Evolutionary conservation across 2,329 filamentous ascomycete genomes (phyloP), one percentile per base, ranked within the genome.

Genomic region (Arachnopeziza araneosa): DNA sequence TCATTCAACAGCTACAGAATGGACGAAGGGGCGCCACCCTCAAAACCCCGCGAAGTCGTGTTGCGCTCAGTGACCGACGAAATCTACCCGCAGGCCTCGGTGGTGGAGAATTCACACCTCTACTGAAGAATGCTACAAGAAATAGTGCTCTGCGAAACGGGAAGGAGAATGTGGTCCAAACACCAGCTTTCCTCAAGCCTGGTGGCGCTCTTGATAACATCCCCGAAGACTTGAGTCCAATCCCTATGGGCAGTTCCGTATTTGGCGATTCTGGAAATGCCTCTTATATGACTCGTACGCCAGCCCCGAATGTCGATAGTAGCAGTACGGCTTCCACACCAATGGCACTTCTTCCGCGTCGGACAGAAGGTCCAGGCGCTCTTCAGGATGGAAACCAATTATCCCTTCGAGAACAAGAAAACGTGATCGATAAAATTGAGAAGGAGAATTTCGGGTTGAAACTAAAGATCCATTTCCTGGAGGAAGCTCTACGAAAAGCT

Each of bases 361-460:
- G 83, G 62, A 80, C 80, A 56, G 83, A 81, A 52, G 82, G 81
- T 57, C 86, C 85, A 57, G 88, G 86, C 0, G 83, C 90, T 4
- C 75, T 96, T 48, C 88, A 93, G 63, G 89, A 95, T 68, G 92
- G 92, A 22, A 96, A 97, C 68, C 88, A 96, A 71, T 82, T 97
- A 67, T 96, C 95, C 1, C 76, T 99, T 60, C 87, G 92, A 63
- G 95, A 99, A 72, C 95, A 99, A 74, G 95, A 98, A 75, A 92
- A 91, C 67, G 89, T 95, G 66, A 93, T 99, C 68, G 91, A 97
- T 76, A 90, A 90, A 71, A 93, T 99, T 68, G 92, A 97, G 72
- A 99, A 99, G 78, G 95, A 98, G 72, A 99, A 99, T 72, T 99
- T 98, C 72, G 91, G 91, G 24, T 80, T 99, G 57, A 98, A 98